Base-by-base conservation (phyloP, 331 rosid species). In the Acacia pycnantha region DNA sequence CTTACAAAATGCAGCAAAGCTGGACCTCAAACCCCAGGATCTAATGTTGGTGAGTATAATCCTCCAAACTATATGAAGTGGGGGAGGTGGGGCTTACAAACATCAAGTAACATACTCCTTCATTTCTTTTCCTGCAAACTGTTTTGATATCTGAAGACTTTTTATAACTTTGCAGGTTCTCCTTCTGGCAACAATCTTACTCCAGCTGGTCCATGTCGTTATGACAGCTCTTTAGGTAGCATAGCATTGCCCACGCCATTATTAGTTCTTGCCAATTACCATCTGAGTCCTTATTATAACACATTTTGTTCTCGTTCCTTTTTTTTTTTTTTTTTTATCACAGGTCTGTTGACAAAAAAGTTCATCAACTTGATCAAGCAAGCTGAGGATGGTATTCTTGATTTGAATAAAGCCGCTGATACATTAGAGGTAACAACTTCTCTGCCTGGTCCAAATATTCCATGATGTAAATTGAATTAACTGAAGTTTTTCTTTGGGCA, bases 361-460 rank as follows among this genome's bases (percentile, higher is more conserved):
- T 93, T 96, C 85, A 93, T 96, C 86, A 87, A 90, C 87, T 86
- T 96, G 90, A 92, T 96, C 82, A 96, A 93, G 74, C 99, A 91
- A 79, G 98, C 99, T 2, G 98, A 96, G 87, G 99, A 92, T 82
- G 99, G 98, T 81, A 92, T 93, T 62, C 97, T 96, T 78, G 99
- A 93, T 84, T 90, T 96, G 67, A 96, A 96, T 88, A 90, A 92
- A 81, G 99, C 99, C 66, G 98, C 98, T 13, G 99, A 93, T 83
- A 96, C 98, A 50, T 86, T 96, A 68, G 97, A 96, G 98, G 99
- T 95, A 77, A 82, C 76, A 47, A 51, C 79, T 71, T 62, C 66
- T 87, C 80, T 83, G 29, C 77, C 56, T 51, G 53, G 67, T 82
- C 79, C 77, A 54, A 62, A 82, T 48, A 71, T 64, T 84, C 68